These are phyloP conservation scores for Saussurea involucrata DNA, from an alignment of 129 eudicot species.

Conservation along the genomic window DNA sequence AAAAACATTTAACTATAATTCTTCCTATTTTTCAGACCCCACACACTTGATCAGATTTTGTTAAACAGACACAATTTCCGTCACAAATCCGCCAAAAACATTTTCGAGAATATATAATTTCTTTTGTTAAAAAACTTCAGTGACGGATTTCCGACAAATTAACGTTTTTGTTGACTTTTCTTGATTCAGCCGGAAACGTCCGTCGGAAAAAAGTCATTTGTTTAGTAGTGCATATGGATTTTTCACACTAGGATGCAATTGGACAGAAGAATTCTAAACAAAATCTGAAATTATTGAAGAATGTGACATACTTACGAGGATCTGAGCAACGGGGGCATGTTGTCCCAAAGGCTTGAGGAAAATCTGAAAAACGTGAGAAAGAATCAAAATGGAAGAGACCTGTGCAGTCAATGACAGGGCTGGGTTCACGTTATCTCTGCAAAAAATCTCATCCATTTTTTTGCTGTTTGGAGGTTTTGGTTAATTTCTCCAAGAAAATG, in stretches of 20 bases:
- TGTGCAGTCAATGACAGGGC: conserved; percentile 73
- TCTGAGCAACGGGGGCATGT: conserved; percentile 80
- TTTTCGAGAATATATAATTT: no score
- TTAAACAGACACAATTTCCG: no score
- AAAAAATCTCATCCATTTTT: conserved; percentile 12
- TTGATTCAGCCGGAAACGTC: no score
- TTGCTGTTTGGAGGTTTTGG: neutral
- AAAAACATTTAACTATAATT: neutral
- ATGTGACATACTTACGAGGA: conserved; percentile 84
- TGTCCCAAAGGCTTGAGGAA: conserved; percentile 71
- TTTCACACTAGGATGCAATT: neutral
- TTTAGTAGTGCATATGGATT: no score
- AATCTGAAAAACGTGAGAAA: conserved; percentile 77
- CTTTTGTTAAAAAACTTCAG: no score
- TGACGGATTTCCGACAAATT: no score
- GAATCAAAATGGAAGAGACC: conserved; percentile 68
- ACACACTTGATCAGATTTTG: no score
- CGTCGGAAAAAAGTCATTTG: no score
- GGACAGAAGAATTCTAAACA: neutral
- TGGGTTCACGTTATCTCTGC: conserved; percentile 61
- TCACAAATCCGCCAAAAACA: no score
- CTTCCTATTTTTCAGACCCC: no score
- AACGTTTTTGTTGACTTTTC: no score
- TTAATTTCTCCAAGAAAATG: neutral
- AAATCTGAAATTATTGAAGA: neutral